Evolutionary conservation across 306 rosid genomes (phyloP), one percentile per base, ranked within the genome.

Genomic region (Comarum palustre): DNA sequence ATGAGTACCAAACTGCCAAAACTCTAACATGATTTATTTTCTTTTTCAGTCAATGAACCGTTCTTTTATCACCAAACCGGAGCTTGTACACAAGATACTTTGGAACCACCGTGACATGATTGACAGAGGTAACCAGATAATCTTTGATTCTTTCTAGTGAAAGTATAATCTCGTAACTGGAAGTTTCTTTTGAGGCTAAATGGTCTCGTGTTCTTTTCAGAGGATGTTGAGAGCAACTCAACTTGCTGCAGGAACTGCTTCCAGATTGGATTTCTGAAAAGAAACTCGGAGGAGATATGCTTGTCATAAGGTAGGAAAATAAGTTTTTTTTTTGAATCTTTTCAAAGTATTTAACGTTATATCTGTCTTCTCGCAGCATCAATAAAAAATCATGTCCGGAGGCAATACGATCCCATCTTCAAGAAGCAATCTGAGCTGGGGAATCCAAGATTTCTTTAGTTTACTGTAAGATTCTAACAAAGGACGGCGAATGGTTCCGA

Each of bases 181-280:
- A 45, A 52, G 69, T 50, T 62, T 80, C 58, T 47, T 15, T 54
- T 15, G 27, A 55, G 69, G 81, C 84, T 83, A 24, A 85, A 42
- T 2, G 19, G 66, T 68, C 25, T 59, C 80, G 15, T 17, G 45
- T 66, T 76, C 38, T 59, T n/a, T 77, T 75, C 62, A 91, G 96
- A 85, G 39, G 96, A 95, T 80, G 85, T 87, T 41, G 88, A 79
- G 97, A 95, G 72, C 96, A 86, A 60, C 76, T 94, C 19, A 63
- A 51, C 62, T 81, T 91, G 82, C 64, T 90, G 81, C 64, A 79
- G 12, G 96, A 94, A 82, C 68, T 94, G 68, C 89, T 65, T 58
- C 99, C 97, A 0, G 96, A 88, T 15, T 94, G 97, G 97, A 94
- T 91, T 79, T 94, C 88, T 36, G 90, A 88, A 74, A 88, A 87